Evolutionary conservation across 2,329 filamentous ascomycete genomes (phyloP).

Genomic region (Tolypocladium endophyticum): DNA sequence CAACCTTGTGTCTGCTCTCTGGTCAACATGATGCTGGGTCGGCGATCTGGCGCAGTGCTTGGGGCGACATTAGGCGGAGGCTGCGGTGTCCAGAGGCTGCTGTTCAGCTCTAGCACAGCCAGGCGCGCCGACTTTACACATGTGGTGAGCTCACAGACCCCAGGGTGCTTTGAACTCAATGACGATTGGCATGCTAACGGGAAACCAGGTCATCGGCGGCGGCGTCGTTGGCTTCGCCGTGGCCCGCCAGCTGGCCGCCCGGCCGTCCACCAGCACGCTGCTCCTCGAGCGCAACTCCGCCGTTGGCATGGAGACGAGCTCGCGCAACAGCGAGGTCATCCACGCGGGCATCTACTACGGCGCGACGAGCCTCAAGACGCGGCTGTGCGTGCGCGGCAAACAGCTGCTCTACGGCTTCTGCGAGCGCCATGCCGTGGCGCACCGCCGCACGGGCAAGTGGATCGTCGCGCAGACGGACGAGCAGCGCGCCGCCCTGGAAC

Average conservation of each 20-base stretch:
- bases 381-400: slow-evolving; percentile 69
- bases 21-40: slow-evolving; percentile 3
- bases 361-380: slow-evolving; percentile 63
- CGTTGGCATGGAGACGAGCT: slow-evolving; percentile 77
- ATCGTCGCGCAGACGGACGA: slow-evolving; percentile 73
- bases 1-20: not conserved
- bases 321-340: slow-evolving; percentile 90
- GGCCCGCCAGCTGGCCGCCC: slow-evolving; percentile 60
- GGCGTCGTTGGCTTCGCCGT: slow-evolving; percentile 71
- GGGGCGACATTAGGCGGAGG: not conserved
- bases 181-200: not conserved
- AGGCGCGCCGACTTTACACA: slow-evolving; percentile 33
- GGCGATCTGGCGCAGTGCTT: not conserved
- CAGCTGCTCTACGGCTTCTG: slow-evolving; percentile 73
- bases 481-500: slow-evolving; percentile 55
- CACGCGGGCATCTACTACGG: slow-evolving; percentile 94
- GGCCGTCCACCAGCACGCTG: slow-evolving; percentile 54
- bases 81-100: slow-evolving; percentile 5
- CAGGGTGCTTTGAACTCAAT: not conserved
- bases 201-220: slow-evolving; percentile 41
- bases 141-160: slow-evolving; percentile 20
- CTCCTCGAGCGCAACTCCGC: slow-evolving; percentile 70
- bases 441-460: slow-evolving; percentile 81
- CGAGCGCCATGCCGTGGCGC: slow-evolving; percentile 51
- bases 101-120: slow-evolving; percentile 25